These are phyloP conservation scores for Sorghum bicolor DNA, from an alignment of 176 grass and related monocot genomes.

Conservation along the genomic window DNA sequence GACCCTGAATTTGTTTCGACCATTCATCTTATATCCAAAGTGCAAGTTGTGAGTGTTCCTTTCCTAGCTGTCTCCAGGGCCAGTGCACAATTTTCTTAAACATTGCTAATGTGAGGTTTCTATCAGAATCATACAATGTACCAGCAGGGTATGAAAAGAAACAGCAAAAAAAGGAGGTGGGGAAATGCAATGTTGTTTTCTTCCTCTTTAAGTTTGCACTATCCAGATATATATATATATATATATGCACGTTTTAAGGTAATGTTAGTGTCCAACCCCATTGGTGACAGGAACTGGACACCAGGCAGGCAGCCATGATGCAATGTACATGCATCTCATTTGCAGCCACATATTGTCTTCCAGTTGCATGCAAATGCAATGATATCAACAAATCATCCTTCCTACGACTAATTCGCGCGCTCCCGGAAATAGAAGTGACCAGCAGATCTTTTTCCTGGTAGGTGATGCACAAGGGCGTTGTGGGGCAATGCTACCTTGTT, in stretches of 20 bases:
- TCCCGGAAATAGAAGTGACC: slow-evolving; percentile 3
- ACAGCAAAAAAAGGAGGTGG: background rate
- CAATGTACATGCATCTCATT: slow-evolving; percentile 10
- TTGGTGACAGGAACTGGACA: slow-evolving; percentile 12
- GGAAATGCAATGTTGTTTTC: slow-evolving; percentile 19
- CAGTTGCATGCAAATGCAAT: background rate
- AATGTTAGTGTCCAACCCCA: background rate
- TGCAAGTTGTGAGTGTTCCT: slow-evolving; percentile 19
- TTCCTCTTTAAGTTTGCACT: slow-evolving; percentile 13
- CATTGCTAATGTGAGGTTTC: slow-evolving; percentile 40
- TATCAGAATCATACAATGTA: slow-evolving; percentile 24
- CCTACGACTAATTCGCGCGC: background rate
- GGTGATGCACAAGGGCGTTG: slow-evolving; percentile 21
- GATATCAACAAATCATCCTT: background rate
- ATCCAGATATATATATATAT: background rate
- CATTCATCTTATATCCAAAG: slow-evolving; percentile 23
- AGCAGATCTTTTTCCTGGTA: slow-evolving; percentile 33
- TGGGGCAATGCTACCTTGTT: slow-evolving; percentile 26
- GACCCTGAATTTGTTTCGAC: slow-evolving; percentile 23
- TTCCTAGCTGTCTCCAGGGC: slow-evolving; percentile 30
- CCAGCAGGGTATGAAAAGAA: background rate
- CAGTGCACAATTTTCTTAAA: slow-evolving; percentile 33
- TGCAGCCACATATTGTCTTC: background rate
- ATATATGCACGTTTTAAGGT: slow-evolving; percentile 10
- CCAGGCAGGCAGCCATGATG: background rate